Evolutionary conservation across 2,329 filamentous ascomycete species (phyloP), one percentile per base, ranked within the genome.

Genomic region (Xylariaceae sp.): DNA sequence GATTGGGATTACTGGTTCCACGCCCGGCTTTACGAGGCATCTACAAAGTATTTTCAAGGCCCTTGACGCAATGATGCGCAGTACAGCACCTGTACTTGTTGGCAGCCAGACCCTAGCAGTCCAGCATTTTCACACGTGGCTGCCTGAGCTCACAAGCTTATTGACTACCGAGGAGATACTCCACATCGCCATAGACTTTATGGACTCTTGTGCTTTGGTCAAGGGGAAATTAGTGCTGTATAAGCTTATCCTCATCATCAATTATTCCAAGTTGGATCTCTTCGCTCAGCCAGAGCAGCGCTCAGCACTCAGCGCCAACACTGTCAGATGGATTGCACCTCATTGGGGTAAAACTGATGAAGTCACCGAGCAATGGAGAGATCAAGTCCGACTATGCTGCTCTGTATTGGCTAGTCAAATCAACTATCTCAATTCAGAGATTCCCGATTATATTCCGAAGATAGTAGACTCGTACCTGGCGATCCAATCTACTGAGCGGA

Each of bases 81-180:
- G 90, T 68, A 79, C 85, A 1, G 88, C 90, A 2, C 88, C 94
- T 0, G 85, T 92, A 16, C 76, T 97, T 21, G 88, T 97, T 13
- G 94, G 94, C 32, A 97, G 89, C 59, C 95, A 99, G 72, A 97
- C 94, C 0, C 76, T 99, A 47, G 85, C 95, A 2, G 91, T 97
- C 12, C 94, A 99, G 70, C 90, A 97, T 69, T 95, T 97, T 69
- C 92, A 97, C 67, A 88, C 89, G 0, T 99, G 94, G 94, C 76
- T 99, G n/a, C 92, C 94, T 0, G 92, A 97, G 67, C 81, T 99
- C 9, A 79, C 83, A 0, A 84, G 86, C 1, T 78, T 94, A 36
- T 79, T 97, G 66, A 82, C 80, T 3, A 85, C 86, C 0, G 87
- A 91, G 63, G 92, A 97, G 68, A 92, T 96, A 43, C 76, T 96